phyloP scores from a whole-genome alignment of 2,329 filamentous ascomycete species.

The Verticillium longisporum region DNA sequence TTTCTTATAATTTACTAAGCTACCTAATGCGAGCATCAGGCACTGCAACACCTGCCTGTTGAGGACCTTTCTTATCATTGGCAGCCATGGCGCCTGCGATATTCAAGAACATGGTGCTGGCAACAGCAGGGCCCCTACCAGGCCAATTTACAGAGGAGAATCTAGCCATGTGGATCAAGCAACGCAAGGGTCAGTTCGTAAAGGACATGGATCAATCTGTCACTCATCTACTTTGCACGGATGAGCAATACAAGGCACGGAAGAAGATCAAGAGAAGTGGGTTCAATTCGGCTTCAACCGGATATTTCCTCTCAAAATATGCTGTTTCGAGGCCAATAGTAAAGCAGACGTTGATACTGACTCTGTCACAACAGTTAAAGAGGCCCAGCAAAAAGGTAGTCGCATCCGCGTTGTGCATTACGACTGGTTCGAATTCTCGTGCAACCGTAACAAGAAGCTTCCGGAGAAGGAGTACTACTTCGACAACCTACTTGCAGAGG shows the following conservation, averaged over 20 bases:
- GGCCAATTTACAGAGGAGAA: constrained; percentile 41
- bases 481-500: constrained; percentile 12
- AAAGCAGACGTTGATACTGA: background rate
- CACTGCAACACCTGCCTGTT: no score
- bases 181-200: constrained; percentile 53
- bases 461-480: constrained; percentile 33
- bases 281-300: background rate
- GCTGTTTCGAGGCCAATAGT: background rate
- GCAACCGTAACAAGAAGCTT: constrained; percentile 18
- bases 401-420: constrained; percentile 33
- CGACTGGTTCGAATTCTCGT: constrained; percentile 48
- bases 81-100: constrained; percentile 19
- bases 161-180: constrained; percentile 58
- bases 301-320: background rate
- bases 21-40: no score
- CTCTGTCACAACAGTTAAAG: constrained; percentile 22
- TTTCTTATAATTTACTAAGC: no score
- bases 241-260: constrained; percentile 47
- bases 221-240: constrained; percentile 68
- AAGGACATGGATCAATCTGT: constrained; percentile 43
- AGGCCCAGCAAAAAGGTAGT: constrained; percentile 22
- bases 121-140: constrained; percentile 52
- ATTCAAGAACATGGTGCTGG: constrained; percentile 48
- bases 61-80: constrained; percentile 6
- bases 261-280: constrained; percentile 6